Evolutionary conservation across 2,329 filamentous ascomycete species (phyloP), one percentile per base, ranked within the genome.

Genomic region (Trichophyton benhamiae): DNA sequence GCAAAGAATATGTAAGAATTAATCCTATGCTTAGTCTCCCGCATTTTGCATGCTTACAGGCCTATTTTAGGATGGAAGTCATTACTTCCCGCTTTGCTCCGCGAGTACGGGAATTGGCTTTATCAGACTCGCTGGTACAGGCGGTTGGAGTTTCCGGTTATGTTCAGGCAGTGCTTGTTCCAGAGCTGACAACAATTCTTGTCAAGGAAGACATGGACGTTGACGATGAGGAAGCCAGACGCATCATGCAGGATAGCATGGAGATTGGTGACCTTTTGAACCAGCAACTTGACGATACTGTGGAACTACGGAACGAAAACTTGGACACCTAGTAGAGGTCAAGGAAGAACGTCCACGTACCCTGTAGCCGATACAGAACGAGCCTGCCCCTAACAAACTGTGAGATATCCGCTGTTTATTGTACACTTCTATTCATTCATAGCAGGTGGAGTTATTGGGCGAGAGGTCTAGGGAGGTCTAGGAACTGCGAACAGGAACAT

Each of bases 111-210:
- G 78, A 81, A 65, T 79, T 82, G 60, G 83, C 86, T 1, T 76
- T 84, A 15, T 77, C 80, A 59, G 88, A 92, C 69, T 75, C 78
- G 15, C 77, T 89, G 17, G 82, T 91, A 62, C 82, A 86, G 13
- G 82, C 82, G 0, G 79, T 86, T 36, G 87, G 87, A 1, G 80
- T 86, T 41, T 83, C 83, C 3, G 81, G 80, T 25, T 92, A 87
- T 67, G 83, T 91, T 1, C 87, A 91, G 72, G 79, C 80, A 0
- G 88, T 92, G 1, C 75, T 95, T 63, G 88, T 95, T 25, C 88
- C 89, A 0, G 91, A 95, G 68, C 67, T 84, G 52, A 78, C 79
- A 0, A 71, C 80, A 1, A 66, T 75, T 61, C 71, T 86, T 17
- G 81, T 86, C 17, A 82, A 78, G 72, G 81, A 85, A 61, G 83